Conservation (phyloP, 176 grass and related monocot genomes). For the Triticum dicoccoides region DNA sequence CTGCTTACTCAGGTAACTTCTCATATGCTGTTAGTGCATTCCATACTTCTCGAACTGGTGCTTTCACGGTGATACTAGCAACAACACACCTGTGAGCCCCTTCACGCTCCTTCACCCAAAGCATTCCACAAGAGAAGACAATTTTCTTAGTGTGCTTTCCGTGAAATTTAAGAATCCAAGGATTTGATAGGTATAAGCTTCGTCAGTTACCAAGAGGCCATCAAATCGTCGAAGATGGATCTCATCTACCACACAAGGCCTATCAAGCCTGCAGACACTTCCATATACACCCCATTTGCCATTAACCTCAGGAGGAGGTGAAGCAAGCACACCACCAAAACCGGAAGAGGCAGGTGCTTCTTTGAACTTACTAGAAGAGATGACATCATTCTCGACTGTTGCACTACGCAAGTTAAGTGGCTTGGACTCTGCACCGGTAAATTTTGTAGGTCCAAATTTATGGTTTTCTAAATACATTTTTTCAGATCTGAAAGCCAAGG, state of each 20-base stretch:
- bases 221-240: conserved; percentile 97
- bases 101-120: conserved; percentile 79
- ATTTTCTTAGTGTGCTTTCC: conserved; percentile 23
- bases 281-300: conserved; percentile 93
- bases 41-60: conserved; percentile 94
- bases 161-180: conserved; percentile 6
- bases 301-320: conserved; percentile 46
- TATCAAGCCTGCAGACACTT: conserved; percentile 83
- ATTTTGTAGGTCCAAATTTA: conserved; percentile 36
- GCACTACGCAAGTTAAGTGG: conserved; percentile 21
- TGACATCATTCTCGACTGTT: conserved; percentile 25
- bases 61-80: conserved; percentile 95
- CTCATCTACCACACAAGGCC: conserved; percentile 82
- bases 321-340: conserved; percentile 37
- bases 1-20: conserved; percentile 77
- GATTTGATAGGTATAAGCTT: conserved; percentile 5
- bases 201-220: conserved; percentile 75
- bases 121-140: conserved; percentile 30
- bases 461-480: conserved; percentile 62
- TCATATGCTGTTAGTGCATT: conserved; percentile 88
- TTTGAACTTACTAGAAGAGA: conserved; percentile 44
- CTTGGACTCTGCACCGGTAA: conserved; percentile 19
- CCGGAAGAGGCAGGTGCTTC: conserved; percentile 28
- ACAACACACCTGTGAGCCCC: conserved; percentile 89
- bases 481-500: conserved; percentile 78